Evolutionary conservation across 495 filamentous ascomycete genomes (phyloP), one percentile per base, ranked within the genome.

Genomic region (Tuber calosporum): DNA sequence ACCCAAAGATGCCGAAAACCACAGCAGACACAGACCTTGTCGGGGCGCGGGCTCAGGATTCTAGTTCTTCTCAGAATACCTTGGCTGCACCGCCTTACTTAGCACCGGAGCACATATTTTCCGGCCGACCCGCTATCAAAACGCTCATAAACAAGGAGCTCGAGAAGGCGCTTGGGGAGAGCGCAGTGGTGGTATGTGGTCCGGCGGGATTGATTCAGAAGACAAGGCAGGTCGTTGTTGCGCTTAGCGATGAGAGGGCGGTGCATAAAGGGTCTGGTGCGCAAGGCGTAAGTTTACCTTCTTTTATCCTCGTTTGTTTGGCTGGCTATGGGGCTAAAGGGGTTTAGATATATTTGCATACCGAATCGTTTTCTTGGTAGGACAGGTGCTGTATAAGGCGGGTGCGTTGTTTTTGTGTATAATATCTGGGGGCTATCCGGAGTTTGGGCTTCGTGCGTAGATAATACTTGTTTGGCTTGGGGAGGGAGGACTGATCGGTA

Each of bases 211-310:
- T 97, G 71, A 87, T 89, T 5, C 85, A 88, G 40, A 85, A 87
- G 71, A 88, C 91, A 2, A 85, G 92, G 53, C 88, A 87, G 40
- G 88, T 85, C 69, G 90, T 92, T 1, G 91, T 90, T 0, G 85
- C 83, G 22, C 79, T 97, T 67, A 91, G 91, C 74, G 91, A 97
- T 83, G 94, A 97, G 82, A 84, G 94, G 69, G 93, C 91, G 0
- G 91, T 96, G 45, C 92, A 96, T 77, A 97, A 97, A 79, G 93
- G 93, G 13, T 95, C 91, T 0, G 93, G 92, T 2, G 93, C 93
- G 15, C 92, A 95, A 81, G 93, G 93, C 0, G 84, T 90, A 9
- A 88, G 85, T 76, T 75, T 88, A 41, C 85, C 87, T 81, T 17
- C 36, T 38, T 6, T 20, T 15, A n/a, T 17, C 8, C 6, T 38